Conservation (phyloP, 495 filamentous ascomycete genomes). For the Opeltia flavorubescens region DNA sequence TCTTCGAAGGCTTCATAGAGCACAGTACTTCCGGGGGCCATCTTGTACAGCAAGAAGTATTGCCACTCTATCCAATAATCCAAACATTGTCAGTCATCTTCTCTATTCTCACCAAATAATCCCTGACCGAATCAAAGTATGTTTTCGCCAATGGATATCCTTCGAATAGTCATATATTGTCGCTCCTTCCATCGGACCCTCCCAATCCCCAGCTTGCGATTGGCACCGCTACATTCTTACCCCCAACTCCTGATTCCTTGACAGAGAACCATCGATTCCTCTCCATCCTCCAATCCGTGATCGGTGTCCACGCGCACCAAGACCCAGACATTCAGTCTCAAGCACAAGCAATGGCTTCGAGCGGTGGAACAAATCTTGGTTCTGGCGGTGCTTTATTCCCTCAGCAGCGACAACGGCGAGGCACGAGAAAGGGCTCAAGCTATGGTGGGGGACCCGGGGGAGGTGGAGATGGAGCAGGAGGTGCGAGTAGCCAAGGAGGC, state of each 20-base stretch:
- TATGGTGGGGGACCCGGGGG: constrained; percentile 31
- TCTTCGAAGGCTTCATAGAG: neutral
- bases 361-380: constrained; percentile 55
- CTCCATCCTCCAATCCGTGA: constrained; percentile 55
- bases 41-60: neutral
- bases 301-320: constrained; percentile 50
- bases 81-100: constrained; percentile 7
- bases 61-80: constrained; percentile 10
- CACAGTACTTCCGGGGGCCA: too few species aligned
- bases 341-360: constrained; percentile 66
- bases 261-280: constrained; percentile 67
- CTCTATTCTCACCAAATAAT: neutral
- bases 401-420: constrained; percentile 23
- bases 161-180: constrained; percentile 42
- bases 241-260: constrained; percentile 65
- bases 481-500: constrained; percentile 70
- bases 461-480: constrained; percentile 49
- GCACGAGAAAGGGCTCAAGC: constrained; percentile 12
- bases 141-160: constrained; percentile 41
- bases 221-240: constrained; percentile 56
- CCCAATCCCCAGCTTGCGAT: constrained; percentile 56
- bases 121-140: constrained; percentile 49
- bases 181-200: constrained; percentile 61
- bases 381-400: constrained; percentile 51
- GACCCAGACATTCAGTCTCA: constrained; percentile 64